These are phyloP conservation scores for Primulina eburnea DNA, from an alignment of 257 asterid species.

Conservation along the genomic window DNA sequence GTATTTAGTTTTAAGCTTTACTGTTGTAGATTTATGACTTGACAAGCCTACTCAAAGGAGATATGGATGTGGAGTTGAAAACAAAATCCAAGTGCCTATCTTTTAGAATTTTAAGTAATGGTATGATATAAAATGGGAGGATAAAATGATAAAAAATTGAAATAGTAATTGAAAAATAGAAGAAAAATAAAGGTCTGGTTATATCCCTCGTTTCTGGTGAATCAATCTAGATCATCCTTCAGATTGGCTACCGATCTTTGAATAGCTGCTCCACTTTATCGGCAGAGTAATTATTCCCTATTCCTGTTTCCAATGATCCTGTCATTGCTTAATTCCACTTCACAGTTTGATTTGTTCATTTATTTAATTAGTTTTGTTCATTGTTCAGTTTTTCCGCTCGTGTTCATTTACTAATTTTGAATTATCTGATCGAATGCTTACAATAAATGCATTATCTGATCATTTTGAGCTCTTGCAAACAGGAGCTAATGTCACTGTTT, in stretches of 20 bases:
- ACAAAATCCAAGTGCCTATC: background rate
- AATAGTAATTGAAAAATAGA: background rate
- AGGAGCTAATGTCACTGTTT: slow-evolving; percentile 30
- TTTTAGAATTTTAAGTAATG: background rate
- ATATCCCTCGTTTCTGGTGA: background rate
- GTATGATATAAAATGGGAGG: background rate
- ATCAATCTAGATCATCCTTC: background rate
- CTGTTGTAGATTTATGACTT: too few relatives aligned
- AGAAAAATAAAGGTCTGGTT: background rate
- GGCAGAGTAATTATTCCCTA: background rate
- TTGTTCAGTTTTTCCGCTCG: background rate
- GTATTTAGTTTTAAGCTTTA: too few relatives aligned
- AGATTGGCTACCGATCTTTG: background rate
- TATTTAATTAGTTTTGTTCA: too few relatives aligned
- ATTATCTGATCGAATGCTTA: background rate
- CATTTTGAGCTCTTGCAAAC: slow-evolving; percentile 27
- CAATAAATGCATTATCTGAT: slow-evolving; percentile 23
- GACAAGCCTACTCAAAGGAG: too few relatives aligned
- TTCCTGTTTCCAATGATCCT: background rate
- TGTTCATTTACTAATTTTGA: background rate
- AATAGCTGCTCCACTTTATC: background rate
- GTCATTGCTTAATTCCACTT: background rate
- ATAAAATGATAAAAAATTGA: background rate
- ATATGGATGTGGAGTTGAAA: too few relatives aligned
- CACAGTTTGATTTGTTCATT: background rate